Base-by-base conservation (phyloP, 2,329 filamentous ascomycete genomes). In the Coniochaeta prunicola region DNA sequence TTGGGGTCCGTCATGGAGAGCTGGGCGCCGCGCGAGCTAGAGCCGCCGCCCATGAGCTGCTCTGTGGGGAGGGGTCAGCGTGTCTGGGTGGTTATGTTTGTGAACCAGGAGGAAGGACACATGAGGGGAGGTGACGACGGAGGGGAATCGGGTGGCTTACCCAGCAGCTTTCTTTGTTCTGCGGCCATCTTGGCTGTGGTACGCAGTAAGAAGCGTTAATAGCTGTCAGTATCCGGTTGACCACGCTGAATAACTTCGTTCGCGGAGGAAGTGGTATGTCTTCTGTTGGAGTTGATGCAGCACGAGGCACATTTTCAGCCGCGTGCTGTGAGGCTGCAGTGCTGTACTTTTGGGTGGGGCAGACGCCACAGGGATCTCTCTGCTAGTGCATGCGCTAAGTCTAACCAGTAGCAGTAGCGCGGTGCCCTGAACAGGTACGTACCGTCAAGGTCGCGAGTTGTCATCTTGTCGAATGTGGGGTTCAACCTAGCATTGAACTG, bases 141-240 rank as follows among this genome's bases (percentile, higher is more conserved):
- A 53, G 54, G 45, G 38, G 53, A 45, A 30, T 48, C 58, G 56
- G 40, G 36, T 68, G n/a, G n/a, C 77, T 54, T 77, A 86, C 84
- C 85, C 59, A 99, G 90, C 82, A 97, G 88, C 85, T 96, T 96
- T 72, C 94, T 87, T 77, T 97, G 93, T 86, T 99, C 94, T 65
- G 93, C 92, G 59, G 93, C 93, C 93, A 97, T 96, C 66, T 31
- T 63, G 15, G 28, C 15, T 17, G 19, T 17, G 4, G 45, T 17
- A n/a, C 9, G 24, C 45, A 28, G 21, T 17, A 13, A 7, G n/a
- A n/a, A n/a, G n/a, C n/a, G n/a, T n/a, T n/a, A n/a, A n/a, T n/a
- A n/a, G n/a, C n/a, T n/a, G n/a, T n/a, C n/a, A n/a, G 31, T 7
- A 34, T 13, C 31, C 31, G 31, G 31, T 34, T 34, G 31, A 34